Evolutionary conservation across 208 protist genomes (phyloP).

Genomic region (Trypanosoma congolense): DNA sequence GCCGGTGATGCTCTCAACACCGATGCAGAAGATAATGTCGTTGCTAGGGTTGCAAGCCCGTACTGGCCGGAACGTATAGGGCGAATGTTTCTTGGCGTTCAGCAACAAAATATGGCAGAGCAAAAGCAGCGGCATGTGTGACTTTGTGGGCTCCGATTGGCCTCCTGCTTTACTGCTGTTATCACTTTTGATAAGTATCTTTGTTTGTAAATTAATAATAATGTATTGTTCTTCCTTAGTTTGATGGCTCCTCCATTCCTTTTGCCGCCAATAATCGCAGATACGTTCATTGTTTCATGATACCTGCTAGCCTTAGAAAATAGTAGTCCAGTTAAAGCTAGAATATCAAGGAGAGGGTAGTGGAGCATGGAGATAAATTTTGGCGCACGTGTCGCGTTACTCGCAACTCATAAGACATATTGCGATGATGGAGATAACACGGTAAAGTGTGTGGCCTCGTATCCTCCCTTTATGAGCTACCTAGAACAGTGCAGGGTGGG

Average conservation of each 20-base stretch:
- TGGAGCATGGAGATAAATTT: constrained; percentile 64
- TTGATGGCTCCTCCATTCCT: too few relatives aligned
- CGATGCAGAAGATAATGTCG: constrained; percentile 48
- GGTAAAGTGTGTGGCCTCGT: constrained; percentile 39
- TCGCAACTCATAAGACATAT: constrained; percentile 72
- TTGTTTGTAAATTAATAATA: too few relatives aligned
- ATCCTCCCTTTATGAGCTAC: constrained; percentile 45
- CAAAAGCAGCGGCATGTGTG: too few relatives aligned
- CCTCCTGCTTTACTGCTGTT: not conserved
- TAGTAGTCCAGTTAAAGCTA: not conserved
- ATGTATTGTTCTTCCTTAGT: too few relatives aligned
- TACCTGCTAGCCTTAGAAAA: not conserved
- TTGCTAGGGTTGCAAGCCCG: constrained; percentile 35
- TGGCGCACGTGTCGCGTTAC: constrained; percentile 26
- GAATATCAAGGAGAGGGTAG: not conserved
- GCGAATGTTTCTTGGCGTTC: not conserved
- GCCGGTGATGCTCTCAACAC: constrained; percentile 55
- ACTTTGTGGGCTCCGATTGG: not conserved
- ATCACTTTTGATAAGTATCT: not conserved
- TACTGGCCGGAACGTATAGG: constrained; percentile 64
- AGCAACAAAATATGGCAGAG: too few relatives aligned
- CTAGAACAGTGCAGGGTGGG: constrained; percentile 23
- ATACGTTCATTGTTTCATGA: not conserved
- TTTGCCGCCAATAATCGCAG: too few relatives aligned
- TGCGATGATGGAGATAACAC: constrained; percentile 30